Base-by-base conservation (phyloP, 225 moss, liverwort and hornwort genomes). In the Thuidium tamariscinum region DNA sequence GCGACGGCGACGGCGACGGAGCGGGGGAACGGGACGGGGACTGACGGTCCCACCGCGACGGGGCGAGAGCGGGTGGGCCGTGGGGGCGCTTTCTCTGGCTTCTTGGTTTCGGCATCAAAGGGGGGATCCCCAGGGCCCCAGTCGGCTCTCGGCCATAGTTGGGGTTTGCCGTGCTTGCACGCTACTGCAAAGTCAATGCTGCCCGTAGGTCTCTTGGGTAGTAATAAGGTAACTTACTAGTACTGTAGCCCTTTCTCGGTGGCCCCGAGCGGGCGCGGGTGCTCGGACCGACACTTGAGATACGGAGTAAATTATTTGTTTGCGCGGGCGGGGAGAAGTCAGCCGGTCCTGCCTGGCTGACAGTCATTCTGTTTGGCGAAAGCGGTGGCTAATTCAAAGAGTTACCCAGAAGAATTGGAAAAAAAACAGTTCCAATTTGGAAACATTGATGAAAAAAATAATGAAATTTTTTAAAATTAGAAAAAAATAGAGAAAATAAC, bases 391-490 rank as follows among this genome's bases (percentile, higher is more conserved):
- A 15, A 26, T n/a, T n/a, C n/a, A n/a, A n/a, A n/a, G n/a, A n/a
- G 42, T 26, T 42, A 9, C 2, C 9, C 16, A 15, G 5, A 71
- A 9, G 16, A 32, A 48, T 19, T 1, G 9, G 30, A 32, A 19
- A 0, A 2, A 18, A 7, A 49, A 11, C 32, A 48, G 18, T 1
- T 3, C 5, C n/a, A n/a, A n/a, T n/a, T n/a, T n/a, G n/a, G n/a
- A n/a, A n/a, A n/a, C n/a, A n/a, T n/a, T n/a, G n/a, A n/a, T n/a
- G n/a, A n/a, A n/a, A n/a, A n/a, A n/a, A n/a, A n/a, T n/a, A n/a
- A n/a, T n/a, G n/a, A n/a, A n/a, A n/a, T n/a, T n/a, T n/a, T n/a
- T n/a, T n/a, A n/a, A n/a, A n/a, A n/a, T n/a, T n/a, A n/a, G n/a
- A n/a, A n/a, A n/a, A n/a, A n/a, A n/a, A n/a, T n/a, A n/a, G n/a